Conservation (phyloP, 805 yeast species). For the Sungouiella thailandica region DNA sequence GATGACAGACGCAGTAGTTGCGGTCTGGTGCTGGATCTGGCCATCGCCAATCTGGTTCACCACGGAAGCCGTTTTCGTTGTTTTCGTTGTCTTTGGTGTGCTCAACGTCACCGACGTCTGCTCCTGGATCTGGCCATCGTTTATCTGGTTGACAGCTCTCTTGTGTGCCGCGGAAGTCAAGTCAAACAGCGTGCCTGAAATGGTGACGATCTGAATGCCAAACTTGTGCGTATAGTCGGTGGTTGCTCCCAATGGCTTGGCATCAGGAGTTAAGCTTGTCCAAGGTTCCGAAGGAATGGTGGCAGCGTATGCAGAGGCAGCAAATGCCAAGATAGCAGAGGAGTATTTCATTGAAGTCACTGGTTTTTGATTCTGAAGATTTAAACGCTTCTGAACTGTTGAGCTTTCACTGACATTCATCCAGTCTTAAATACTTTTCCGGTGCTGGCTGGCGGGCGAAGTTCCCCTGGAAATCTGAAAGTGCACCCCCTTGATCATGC, state of each 20-base stretch:
- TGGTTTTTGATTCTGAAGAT: background rate
- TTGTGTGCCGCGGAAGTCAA: slow-evolving; percentile 23
- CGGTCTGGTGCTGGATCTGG: slow-evolving; percentile 12
- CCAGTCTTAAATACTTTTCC: background rate
- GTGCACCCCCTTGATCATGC: no score
- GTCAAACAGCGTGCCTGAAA: slow-evolving; percentile 30
- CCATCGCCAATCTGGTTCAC: slow-evolving; percentile 14
- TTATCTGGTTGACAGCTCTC: slow-evolving; percentile 48
- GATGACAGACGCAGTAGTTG: slow-evolving; percentile 24
- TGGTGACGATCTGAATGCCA: slow-evolving; percentile 64
- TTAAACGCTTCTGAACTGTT: no score
- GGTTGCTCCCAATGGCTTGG: slow-evolving; percentile 47
- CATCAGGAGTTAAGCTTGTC: slow-evolving; percentile 68
- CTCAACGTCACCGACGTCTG: slow-evolving; percentile 26
- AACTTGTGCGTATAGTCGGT: slow-evolving; percentile 54
- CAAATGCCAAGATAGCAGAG: slow-evolving; percentile 28
- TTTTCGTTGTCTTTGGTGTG: slow-evolving; percentile 21
- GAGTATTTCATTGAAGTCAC: slow-evolving; percentile 10
- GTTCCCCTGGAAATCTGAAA: no score
- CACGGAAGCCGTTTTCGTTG: slow-evolving; percentile 1
- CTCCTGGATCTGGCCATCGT: slow-evolving; percentile 59
- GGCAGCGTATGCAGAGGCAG: slow-evolving; percentile 52
- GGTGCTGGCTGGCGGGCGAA: background rate
- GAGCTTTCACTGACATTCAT: no score
- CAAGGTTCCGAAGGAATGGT: slow-evolving; percentile 63